Base-by-base conservation (phyloP, 331 rosid species). In the Arachis monticola region DNA sequence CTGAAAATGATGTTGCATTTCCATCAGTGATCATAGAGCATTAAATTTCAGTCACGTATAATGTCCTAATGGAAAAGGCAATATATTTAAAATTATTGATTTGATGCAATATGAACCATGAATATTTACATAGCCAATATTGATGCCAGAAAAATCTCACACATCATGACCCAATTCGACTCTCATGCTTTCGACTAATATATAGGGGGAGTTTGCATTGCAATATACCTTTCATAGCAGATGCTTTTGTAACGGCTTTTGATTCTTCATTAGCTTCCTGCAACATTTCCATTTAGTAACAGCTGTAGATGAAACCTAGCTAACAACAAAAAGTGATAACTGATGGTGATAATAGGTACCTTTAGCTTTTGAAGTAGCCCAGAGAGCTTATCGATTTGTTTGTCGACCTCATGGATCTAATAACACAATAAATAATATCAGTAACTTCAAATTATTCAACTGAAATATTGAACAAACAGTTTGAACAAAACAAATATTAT, bases 181-280 rank as follows among this genome's bases (percentile, higher is more conserved):
- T 35, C 50, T 9, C n/a, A 67, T 51, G 62, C 60, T 52, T 75
- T 72, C 74, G 44, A 71, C 69, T 52, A 17, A 47, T 71, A 60
- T 5, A 17, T 27, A 55, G 75, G 46, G 44, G 44, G 70, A 76
- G 30, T 69, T 64, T 57, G 77, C 41, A 50, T 50, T 1, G 6
- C 10, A 48, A 42, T 55, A 64, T 83, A 94, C 99, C 92, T 92
- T 90, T 92, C 93, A 94, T 94, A 72, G 94, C 78, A 46, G 93
- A 83, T 77, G 97, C 97, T 84, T 92, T 94, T 27, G 99, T 94
- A 59, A 90, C 97, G 77, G 97, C 60, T 70, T 94, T 94, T 0
- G 99, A 88, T 76, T 94, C 99, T 87, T 94, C 97, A 51, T 94
- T 94, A 69, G 97, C 97, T 71, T 90, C 99, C 99, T 92, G 82